Evolutionary conservation across 805 yeast genomes (phyloP).

Genomic region (Metschnikowia corniflorae): DNA sequence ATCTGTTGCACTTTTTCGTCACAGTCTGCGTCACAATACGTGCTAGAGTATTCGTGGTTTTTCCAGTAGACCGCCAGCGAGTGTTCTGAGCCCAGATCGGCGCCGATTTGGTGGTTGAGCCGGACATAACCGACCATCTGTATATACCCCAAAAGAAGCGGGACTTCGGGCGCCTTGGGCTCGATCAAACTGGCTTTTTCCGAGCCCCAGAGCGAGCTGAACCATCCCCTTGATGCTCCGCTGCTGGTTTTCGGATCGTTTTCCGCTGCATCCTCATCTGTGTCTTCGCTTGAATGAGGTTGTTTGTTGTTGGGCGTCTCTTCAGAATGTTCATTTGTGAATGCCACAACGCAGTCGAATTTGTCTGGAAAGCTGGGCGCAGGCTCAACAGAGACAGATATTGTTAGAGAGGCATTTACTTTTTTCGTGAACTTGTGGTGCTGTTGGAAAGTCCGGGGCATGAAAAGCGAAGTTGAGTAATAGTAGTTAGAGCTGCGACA

Average conservation of each 20-base stretch:
- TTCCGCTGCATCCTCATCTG: not conserved
- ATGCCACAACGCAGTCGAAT: slow-evolving; percentile 12
- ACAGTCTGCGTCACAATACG: slow-evolving; percentile 24
- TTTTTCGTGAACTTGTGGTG: slow-evolving; percentile 5
- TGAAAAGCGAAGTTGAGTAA: not conserved
- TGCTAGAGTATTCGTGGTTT: slow-evolving; percentile 31
- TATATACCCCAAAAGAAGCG: slow-evolving; percentile 33
- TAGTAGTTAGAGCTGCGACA: too few species aligned
- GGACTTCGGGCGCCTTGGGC: slow-evolving; percentile 7
- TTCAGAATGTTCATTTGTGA: slow-evolving; percentile 4
- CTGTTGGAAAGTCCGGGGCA: slow-evolving; percentile 4
- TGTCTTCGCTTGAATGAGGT: not conserved
- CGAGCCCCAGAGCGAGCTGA: slow-evolving; percentile 11
- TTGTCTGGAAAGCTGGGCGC: slow-evolving; percentile 8
- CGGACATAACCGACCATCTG: slow-evolving; percentile 40
- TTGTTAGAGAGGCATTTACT: slow-evolving; percentile 5
- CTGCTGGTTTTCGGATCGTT: not conserved
- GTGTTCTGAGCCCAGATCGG: slow-evolving; percentile 13
- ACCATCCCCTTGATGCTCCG: slow-evolving; percentile 6
- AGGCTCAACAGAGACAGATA: slow-evolving; percentile 7
- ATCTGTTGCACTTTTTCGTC: slow-evolving; percentile 21
- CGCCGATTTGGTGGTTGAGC: slow-evolving; percentile 33
- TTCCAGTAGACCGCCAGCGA: slow-evolving; percentile 31
- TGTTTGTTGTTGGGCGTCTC: not conserved
- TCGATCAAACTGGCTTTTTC: slow-evolving; percentile 4